phyloP scores from a whole-genome alignment of 2,329 filamentous ascomycete species.

The Colletotrichum costaricense region DNA sequence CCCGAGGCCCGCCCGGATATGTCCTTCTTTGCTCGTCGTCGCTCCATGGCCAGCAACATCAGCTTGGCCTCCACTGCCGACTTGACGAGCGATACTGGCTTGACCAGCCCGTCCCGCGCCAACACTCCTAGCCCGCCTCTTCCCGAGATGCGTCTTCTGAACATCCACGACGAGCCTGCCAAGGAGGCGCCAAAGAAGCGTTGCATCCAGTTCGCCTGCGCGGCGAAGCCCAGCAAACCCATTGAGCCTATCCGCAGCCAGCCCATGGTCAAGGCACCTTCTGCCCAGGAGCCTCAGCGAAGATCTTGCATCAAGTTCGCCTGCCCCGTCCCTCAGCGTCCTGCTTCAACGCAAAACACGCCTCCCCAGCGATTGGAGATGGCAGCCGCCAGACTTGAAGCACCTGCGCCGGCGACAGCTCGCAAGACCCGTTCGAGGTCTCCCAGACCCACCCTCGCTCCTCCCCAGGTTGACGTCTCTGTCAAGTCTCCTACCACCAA shows the following conservation, averaged over 20 bases:
- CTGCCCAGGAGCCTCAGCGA: conserved; percentile 55
- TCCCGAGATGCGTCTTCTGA: conserved; percentile 64
- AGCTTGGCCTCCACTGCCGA: conserved; percentile 89
- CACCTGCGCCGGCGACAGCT: conserved; percentile 37
- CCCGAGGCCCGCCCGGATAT: conserved; percentile 51
- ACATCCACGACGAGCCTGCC: conserved; percentile 45
- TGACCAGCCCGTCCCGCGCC: conserved; percentile 89
- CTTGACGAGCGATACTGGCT: conserved; percentile 91
- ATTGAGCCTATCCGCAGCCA: conserved; percentile 43
- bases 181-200: conserved; percentile 71
- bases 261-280: conserved; percentile 46
- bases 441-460: conserved; percentile 40
- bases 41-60: conserved; percentile 82
- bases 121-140: conserved; percentile 91
- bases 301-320: conserved; percentile 81
- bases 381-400: conserved; percentile 18
- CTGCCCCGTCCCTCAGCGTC: conserved; percentile 65
- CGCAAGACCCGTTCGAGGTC: conserved; percentile 41
- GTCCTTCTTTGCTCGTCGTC: conserved; percentile 55
- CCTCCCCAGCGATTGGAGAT: conserved; percentile 43
- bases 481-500: conserved; percentile 50
- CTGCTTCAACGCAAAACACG: conserved; percentile 53
- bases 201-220: conserved; percentile 93
- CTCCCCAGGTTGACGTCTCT: conserved; percentile 51
- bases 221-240: conserved; percentile 59